Base-by-base conservation (phyloP, 768 basidiomycete species). In the Calocera viscosa region DNA sequence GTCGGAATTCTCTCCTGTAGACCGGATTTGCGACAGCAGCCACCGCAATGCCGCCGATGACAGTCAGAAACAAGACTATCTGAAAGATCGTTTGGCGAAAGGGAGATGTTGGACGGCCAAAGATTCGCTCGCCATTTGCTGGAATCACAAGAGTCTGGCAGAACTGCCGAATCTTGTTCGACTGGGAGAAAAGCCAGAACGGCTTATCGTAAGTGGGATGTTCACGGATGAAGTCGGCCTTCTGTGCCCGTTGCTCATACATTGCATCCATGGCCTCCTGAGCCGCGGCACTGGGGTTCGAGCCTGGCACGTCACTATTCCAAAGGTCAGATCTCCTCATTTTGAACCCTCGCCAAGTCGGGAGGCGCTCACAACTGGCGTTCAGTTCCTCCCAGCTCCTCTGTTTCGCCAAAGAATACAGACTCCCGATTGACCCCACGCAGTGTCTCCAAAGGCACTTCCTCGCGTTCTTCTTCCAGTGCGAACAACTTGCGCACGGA, bases 131-230 rank as follows among this genome's bases (percentile, higher is more conserved):
- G 26, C 92, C 91, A 65, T 85, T 83, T 0, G 91, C 83, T 0
- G 95, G 91, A 40, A 83, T 82, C 19, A 95, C 91, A 53, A 95
- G 76, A 68, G 82, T 84, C 76, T 98, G 95, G 73, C 90, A 95
- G 67, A 86, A 73, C 47, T 78, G 82, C 0, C 95, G 87, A 40
- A 94, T 38, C 17, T 77, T 76, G 69, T 88, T 91, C 69, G 84
- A 82, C 77, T 95, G 92, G 1, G 88, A 83, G 74, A 97, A 88
- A 22, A 95, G 68, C 89, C 91, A 96, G 68, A 97, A 88, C 0
- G 90, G 84, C 72, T 86, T 89, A 76, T 97, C 94, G 72, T 90
- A 98, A 1, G 86, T 82, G 0, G 95, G 93, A 76, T 96, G 89
- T 66, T 87, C 84, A 1, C 83, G 84, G 70, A 96, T 95, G 74